Percentiles rank a stretch among this genome's conserved stretches.
Conservation (phyloP, 208 protist species). For the Leishmania major region DNA sequence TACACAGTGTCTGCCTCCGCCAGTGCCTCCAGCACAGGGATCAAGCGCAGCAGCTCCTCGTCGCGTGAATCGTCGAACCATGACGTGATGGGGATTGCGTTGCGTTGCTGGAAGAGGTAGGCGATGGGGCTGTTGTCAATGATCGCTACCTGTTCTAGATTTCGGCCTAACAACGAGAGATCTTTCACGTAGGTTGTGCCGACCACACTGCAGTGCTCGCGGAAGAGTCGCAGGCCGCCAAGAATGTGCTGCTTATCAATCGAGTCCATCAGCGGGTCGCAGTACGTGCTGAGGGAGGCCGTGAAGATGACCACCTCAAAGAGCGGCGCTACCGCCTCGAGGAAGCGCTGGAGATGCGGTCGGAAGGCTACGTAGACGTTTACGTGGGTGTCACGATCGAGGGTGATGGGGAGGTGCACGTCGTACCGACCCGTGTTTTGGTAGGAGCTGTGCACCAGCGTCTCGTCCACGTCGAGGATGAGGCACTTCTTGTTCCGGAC, state of each 20-base stretch:
- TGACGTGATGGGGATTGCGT: conserved; percentile 86
- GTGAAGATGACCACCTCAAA: conserved; percentile 93
- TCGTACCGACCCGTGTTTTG: conserved; percentile 62
- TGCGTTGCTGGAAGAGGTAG: conserved; percentile 90
- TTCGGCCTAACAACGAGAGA: conserved; percentile 82
- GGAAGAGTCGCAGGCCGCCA: conserved; percentile 69
- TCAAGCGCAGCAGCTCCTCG: conserved; percentile 65
- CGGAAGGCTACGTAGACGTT: conserved; percentile 89
- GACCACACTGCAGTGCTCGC: conserved; percentile 86
- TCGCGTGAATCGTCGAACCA: conserved; percentile 90
- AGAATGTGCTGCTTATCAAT: conserved; percentile 66
- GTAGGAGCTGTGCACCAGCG: conserved; percentile 87
- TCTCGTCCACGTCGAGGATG: conserved; percentile 92
- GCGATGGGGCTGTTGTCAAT: conserved; percentile 93
- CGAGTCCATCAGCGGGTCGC: conserved; percentile 79
- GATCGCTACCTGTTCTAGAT: conserved; percentile 73
- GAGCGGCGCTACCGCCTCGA: conserved; percentile 61
- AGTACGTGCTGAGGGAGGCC: conserved; percentile 82
- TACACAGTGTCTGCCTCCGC: conserved; percentile 75
- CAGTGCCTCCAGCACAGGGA: conserved; percentile 76
- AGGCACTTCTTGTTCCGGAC: conserved; percentile 71
- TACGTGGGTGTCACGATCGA: conserved; percentile 53
- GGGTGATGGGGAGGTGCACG: conserved; percentile 65
- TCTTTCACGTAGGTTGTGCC: conserved; percentile 89
- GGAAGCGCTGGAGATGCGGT: conserved; percentile 80